Conservation (phyloP, 768 basidiomycete species). For the Cystofilobasidium bisporidii region DNA sequence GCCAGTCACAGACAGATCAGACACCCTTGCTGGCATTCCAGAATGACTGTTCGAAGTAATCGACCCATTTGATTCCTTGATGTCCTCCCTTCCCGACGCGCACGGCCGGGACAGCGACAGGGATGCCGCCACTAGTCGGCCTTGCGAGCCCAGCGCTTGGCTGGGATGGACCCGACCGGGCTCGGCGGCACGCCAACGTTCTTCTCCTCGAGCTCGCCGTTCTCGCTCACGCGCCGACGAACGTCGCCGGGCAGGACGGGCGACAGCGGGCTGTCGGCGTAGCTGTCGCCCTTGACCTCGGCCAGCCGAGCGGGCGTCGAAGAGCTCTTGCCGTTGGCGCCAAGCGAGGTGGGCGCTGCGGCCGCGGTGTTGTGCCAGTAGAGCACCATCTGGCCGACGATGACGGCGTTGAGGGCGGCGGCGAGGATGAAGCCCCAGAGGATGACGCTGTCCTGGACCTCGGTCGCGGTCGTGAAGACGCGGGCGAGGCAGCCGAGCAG, state of each 20-base stretch:
- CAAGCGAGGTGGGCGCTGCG: not conserved
- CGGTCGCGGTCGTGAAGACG: conserved; percentile 83
- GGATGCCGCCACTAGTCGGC: conserved; percentile 8
- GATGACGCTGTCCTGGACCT: conserved; percentile 73
- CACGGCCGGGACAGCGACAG: too few relatives aligned
- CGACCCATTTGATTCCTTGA: too few relatives aligned
- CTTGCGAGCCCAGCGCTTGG: conserved; percentile 21
- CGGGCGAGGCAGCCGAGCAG: conserved; percentile 81
- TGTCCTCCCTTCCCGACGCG: too few relatives aligned
- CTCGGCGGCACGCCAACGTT: conserved; percentile 10
- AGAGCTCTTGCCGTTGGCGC: not conserved
- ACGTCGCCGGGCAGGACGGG: not conserved
- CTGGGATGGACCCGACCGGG: not conserved
- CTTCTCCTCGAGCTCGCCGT: conserved; percentile 12
- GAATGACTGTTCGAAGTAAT: too few relatives aligned
- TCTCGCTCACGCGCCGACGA: not conserved
- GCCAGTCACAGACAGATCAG: too few relatives aligned
- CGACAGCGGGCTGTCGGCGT: not conserved
- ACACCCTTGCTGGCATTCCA: too few relatives aligned
- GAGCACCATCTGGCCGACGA: conserved; percentile 73
- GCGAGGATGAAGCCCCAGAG: conserved; percentile 75
- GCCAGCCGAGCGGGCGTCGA: not conserved
- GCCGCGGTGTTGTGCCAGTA: conserved; percentile 42
- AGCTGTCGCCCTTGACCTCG: not conserved
- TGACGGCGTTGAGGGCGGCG: conserved; percentile 67